These are phyloP conservation scores for Trematosphaeria pertusa DNA, from an alignment of 2,329 filamentous ascomycete species.

Conservation along the genomic window DNA sequence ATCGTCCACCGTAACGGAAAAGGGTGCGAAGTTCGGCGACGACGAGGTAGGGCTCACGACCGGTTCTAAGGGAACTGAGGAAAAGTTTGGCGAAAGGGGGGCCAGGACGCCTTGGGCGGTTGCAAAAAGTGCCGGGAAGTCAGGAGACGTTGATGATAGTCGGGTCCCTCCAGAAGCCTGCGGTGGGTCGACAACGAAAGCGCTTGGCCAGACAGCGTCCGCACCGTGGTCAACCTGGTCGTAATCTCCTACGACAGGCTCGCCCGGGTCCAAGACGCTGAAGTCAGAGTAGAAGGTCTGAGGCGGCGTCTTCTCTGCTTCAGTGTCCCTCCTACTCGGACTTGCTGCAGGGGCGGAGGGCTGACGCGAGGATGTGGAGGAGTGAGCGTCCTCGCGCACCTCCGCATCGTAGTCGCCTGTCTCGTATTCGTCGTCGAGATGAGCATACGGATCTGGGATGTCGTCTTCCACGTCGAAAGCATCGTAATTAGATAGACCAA, in stretches of 20 bases:
- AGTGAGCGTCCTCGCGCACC: constrained; percentile 18
- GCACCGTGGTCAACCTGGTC: constrained; percentile 32
- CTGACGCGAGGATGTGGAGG: constrained; percentile 22
- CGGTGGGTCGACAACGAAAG: constrained; percentile 1
- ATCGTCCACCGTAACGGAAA: background rate
- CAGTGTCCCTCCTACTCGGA: constrained; percentile 7
- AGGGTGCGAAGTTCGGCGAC: constrained; percentile 4
- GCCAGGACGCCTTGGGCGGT: constrained; percentile 7
- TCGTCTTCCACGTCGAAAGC: constrained; percentile 49
- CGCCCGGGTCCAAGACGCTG: constrained; percentile 25
- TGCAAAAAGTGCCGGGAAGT: constrained; percentile 25
- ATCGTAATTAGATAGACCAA: constrained; percentile 54
- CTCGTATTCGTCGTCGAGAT: constrained; percentile 40
- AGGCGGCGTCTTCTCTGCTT: constrained; percentile 12
- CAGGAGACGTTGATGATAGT: constrained; percentile 24
- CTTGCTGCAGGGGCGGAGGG: constrained; percentile 12
- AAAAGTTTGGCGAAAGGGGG: constrained; percentile 13
- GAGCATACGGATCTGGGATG: constrained; percentile 33
- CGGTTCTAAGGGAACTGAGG: background rate
- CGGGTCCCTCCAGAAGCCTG: constrained; percentile 1
- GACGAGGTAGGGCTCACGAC: background rate
- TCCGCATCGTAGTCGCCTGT: constrained; percentile 20
- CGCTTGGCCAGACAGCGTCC: constrained; percentile 29
- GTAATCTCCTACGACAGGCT: constrained; percentile 33
- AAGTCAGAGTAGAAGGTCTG: constrained; percentile 28